phyloP scores from a whole-genome alignment of 129 eudicot genomes.

The Lactuca sativa region DNA sequence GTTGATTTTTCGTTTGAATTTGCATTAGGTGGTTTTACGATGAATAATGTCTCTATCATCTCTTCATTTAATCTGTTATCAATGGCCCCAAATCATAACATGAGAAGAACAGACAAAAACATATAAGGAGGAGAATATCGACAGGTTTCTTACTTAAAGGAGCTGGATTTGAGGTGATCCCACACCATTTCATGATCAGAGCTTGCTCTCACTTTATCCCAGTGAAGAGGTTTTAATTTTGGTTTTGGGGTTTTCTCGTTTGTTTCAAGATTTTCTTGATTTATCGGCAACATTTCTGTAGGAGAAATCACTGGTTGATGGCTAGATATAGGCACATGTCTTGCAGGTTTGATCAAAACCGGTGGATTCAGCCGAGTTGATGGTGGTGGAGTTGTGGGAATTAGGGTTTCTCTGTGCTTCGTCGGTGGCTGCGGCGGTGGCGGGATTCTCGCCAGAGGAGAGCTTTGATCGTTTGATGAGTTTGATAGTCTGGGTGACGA shows the following conservation, averaged over 20 bases:
- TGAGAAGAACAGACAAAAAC: slow-evolving; percentile 11
- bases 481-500: slow-evolving; percentile 55
- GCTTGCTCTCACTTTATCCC: slow-evolving; percentile 96
- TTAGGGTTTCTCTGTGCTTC: slow-evolving; percentile 35
- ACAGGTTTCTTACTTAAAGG: slow-evolving; percentile 65
- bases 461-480: slow-evolving; percentile 34
- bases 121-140: background rate
- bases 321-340: slow-evolving; percentile 21
- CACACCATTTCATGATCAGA: slow-evolving; percentile 95
- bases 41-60: slow-evolving; percentile 91
- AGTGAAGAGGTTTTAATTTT: slow-evolving; percentile 82
- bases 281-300: slow-evolving; percentile 39
- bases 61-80: slow-evolving; percentile 86
- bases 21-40: slow-evolving; percentile 56
- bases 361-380: slow-evolving; percentile 47
- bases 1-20: slow-evolving; percentile 45
- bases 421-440: slow-evolving; percentile 50
- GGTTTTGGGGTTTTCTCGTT: slow-evolving; percentile 55
- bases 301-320: slow-evolving; percentile 35
- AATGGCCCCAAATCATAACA: slow-evolving; percentile 21
- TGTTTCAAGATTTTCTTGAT: slow-evolving; percentile 27
- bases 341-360: slow-evolving; percentile 45
- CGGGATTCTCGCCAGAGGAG: slow-evolving; percentile 32
- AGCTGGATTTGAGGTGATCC: slow-evolving; percentile 95
- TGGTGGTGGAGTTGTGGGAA: slow-evolving; percentile 44